Evolutionary conservation across 1,284 basidiomycete species (phyloP), one percentile per base, ranked within the genome.

Genomic region (Hypsizygus ulmarius): DNA sequence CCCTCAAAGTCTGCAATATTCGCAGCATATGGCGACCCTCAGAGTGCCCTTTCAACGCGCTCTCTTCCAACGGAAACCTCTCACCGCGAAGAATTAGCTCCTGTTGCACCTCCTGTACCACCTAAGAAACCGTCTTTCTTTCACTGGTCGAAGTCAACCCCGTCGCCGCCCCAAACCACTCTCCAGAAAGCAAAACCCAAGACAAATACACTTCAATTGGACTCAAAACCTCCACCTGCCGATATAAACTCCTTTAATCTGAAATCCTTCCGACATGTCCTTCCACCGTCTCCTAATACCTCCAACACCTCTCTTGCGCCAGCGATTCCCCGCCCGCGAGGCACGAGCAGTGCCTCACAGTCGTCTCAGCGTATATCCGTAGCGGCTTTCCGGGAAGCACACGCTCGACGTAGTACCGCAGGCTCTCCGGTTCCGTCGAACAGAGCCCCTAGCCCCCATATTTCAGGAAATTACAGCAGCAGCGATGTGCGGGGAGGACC

Each of bases 381-480:
- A 19, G 86, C 86, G 3, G 87, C 86, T 2, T 89, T 89, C 62
- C 76, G 84, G 43, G 87, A 89, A 69, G 84, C 79, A 30, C 84
- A 87, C 47, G 82, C 84, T 8, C 70, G 84, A 38, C 72, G 82
- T 41, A 82, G 81, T 55, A 64, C 72, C 28, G 73, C 82, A 9
- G 79, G 75, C 48, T 84, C 82, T 0, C 83, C 84, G n/a, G 73
- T 67, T 0, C 77, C 79, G 27, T 78, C 79, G 0, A 69, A 72
- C 38, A 67, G 76, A 35, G 71, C 71, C 33, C 68, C 73, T 35
- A 73, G 74, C 49, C 70, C 75, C 3, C 45, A 52, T 54, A 39
- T 59, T 65, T 40, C 57, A 51, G 47, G 51, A 52, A 51, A 55
- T 49, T 53, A 55, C 48, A 16, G 27, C 39, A 45, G 43, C 51